Percentiles rank a stretch among this genome's conserved stretches.
Evolutionary conservation across 2,329 filamentous ascomycete genomes (phyloP).

Genomic region (Kalmusia sp.): DNA sequence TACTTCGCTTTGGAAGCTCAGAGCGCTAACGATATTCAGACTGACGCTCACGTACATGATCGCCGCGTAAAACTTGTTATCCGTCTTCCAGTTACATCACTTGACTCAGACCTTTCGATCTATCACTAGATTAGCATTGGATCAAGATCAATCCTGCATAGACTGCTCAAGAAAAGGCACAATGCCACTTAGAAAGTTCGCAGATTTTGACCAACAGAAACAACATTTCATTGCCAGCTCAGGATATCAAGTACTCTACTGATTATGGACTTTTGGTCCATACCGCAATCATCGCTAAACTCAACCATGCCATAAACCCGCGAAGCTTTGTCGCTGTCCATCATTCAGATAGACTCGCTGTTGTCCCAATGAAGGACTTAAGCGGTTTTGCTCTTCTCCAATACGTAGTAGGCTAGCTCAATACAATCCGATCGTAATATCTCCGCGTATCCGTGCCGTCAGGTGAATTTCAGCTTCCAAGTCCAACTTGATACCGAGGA

Average conservation of each 20-base stretch:
- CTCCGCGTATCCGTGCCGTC: constrained; percentile 66
- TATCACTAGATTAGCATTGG: background rate
- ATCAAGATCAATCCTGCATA: background rate
- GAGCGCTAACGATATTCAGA: background rate
- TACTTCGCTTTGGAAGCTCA: background rate
- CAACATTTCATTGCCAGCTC: constrained; percentile 18
- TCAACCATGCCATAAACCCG: background rate
- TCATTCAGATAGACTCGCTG: background rate
- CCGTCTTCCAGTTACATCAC: background rate
- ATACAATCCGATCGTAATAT: constrained; percentile 67
- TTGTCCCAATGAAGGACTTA: background rate
- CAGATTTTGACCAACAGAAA: constrained; percentile 9
- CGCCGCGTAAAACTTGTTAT: no score
- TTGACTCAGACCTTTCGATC: background rate
- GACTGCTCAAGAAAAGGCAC: no score
- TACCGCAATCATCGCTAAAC: background rate
- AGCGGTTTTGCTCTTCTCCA: constrained; percentile 1
- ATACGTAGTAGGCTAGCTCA: constrained; percentile 36
- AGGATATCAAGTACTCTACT: constrained; percentile 17
- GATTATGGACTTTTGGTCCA: constrained; percentile 1
- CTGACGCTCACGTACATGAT: background rate
- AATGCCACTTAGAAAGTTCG: no score
- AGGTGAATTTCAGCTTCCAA: constrained; percentile 69
- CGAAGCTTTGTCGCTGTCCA: background rate
- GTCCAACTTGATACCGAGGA: constrained; percentile 70